Conservation (phyloP, 805 yeast genomes). For the Tanozyma kutaoensis region DNA sequence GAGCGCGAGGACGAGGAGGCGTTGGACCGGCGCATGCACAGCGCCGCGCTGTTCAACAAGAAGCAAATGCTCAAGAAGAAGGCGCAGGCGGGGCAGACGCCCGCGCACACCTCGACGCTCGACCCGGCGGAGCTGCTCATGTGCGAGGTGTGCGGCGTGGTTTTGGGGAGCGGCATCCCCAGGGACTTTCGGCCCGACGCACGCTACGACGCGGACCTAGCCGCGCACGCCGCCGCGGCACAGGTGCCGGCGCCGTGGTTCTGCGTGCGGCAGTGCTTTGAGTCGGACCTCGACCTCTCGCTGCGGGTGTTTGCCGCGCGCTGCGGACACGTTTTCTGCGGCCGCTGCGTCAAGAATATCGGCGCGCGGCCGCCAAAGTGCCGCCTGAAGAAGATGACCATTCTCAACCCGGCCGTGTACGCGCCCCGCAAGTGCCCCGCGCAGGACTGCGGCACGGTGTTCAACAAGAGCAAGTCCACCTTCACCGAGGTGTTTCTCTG, state of each 20-base stretch:
- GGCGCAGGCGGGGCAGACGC: slow-evolving; percentile 8
- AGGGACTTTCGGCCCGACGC: slow-evolving; percentile 27
- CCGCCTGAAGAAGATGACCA: slow-evolving; percentile 8
- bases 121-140: slow-evolving; percentile 7
- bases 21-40: slow-evolving; percentile 16
- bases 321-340: slow-evolving; percentile 85
- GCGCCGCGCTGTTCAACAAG: slow-evolving; percentile 8
- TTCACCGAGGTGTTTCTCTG: slow-evolving; percentile 39
- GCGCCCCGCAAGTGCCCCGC: slow-evolving; percentile 54
- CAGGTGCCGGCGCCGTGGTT: slow-evolving; percentile 56
- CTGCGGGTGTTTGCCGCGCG: slow-evolving; percentile 46
- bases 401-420: slow-evolving; percentile 23
- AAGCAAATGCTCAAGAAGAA: slow-evolving; percentile 16
- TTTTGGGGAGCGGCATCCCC: slow-evolving; percentile 65
- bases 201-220: slow-evolving; percentile 14
- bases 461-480: slow-evolving; percentile 30
- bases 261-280: slow-evolving; percentile 33
- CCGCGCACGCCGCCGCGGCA: slow-evolving; percentile 10
- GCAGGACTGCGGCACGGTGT: slow-evolving; percentile 27
- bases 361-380: too few relatives aligned
- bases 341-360: slow-evolving; percentile 66
- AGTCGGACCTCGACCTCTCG: slow-evolving; percentile 46
- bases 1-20: slow-evolving; percentile 26
- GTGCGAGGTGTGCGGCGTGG: slow-evolving; percentile 60
- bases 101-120: slow-evolving; percentile 20